phyloP scores from a whole-genome alignment of 139 green algal genomes.

The Marvania coccoides region DNA sequence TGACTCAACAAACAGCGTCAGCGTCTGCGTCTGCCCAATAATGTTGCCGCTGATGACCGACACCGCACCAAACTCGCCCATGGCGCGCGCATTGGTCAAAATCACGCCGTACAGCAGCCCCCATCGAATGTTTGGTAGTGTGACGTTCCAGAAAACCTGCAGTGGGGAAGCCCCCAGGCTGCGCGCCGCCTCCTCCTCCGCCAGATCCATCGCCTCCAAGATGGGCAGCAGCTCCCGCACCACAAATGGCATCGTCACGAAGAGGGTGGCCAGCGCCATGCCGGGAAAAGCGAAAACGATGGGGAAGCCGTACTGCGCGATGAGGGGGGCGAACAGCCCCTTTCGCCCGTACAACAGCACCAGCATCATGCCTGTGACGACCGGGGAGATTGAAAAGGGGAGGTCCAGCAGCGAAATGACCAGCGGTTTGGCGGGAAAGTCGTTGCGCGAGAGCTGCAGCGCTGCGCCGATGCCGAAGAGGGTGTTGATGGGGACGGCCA shows the following conservation, averaged over 20 bases:
- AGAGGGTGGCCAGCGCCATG: conserved; percentile 81
- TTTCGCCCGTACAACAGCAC: conserved; percentile 80
- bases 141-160: conserved; percentile 84
- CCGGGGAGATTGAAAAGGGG: conserved; percentile 81
- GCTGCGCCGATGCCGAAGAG: conserved; percentile 65
- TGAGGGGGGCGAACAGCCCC: conserved; percentile 72
- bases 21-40: conserved; percentile 81
- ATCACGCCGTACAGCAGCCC: conserved; percentile 85
- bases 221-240: conserved; percentile 81
- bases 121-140: conserved; percentile 82
- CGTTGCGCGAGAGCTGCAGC: conserved; percentile 66
- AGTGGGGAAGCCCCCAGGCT: conserved; percentile 37
- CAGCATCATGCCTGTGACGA: conserved; percentile 77
- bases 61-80: conserved; percentile 87
- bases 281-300: conserved; percentile 83
- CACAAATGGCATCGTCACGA: conserved; percentile 86
- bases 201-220: conserved; percentile 69
- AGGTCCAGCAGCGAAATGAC: conserved; percentile 75
- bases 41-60: conserved; percentile 88
- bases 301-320: conserved; percentile 56
- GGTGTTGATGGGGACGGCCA: conserved; percentile 77
- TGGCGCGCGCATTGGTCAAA: conserved; percentile 79
- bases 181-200: conserved; percentile 73
- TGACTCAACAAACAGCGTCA: conserved; percentile 82
- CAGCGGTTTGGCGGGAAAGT: conserved; percentile 74